phyloP scores from a whole-genome alignment of 163 green algal genomes.

The Chlamydomonas reinhardtii region DNA sequence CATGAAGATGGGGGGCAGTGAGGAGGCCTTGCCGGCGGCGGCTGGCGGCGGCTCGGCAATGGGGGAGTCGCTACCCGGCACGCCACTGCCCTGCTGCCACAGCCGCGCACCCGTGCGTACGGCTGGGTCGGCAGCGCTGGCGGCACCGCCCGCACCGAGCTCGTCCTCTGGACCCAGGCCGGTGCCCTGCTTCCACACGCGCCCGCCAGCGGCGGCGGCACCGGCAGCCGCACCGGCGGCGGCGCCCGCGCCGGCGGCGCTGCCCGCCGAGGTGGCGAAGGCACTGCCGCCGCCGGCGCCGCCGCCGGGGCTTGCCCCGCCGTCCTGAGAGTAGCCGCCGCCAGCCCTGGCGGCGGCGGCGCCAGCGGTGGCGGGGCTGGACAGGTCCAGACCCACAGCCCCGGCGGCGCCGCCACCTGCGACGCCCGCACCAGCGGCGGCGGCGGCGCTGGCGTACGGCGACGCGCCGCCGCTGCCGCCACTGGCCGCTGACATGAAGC shows the following conservation, averaged over 20 bases:
- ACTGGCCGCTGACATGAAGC: too few relatives aligned
- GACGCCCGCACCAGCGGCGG: too few relatives aligned
- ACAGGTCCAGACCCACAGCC: too few relatives aligned
- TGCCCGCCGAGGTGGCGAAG: not conserved
- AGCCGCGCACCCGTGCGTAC: not conserved
- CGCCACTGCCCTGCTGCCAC: not conserved
- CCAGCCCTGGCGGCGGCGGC: too few relatives aligned
- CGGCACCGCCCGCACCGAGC: not conserved
- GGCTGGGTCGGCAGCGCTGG: not conserved
- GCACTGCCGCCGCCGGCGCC: not conserved
- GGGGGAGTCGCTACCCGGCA: not conserved
- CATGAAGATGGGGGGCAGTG: slow-evolving; percentile 15
- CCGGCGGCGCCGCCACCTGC: too few relatives aligned
- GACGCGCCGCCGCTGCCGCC: too few relatives aligned
- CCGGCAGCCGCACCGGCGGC: not conserved
- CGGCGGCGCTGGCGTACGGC: too few relatives aligned
- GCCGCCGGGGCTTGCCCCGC: too few relatives aligned
- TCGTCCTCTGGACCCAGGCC: not conserved
- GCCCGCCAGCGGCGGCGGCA: too few relatives aligned
- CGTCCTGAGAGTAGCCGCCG: too few relatives aligned
- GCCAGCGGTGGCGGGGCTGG: too few relatives aligned
- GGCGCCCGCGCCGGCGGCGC: not conserved
- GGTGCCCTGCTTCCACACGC: too few relatives aligned
- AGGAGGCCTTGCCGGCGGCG: not conserved
- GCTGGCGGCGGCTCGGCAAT: not conserved